These are phyloP conservation scores for Coniochaeta sp. DNA, from an alignment of 2,329 filamentous ascomycete genomes.

Conservation along the genomic window DNA sequence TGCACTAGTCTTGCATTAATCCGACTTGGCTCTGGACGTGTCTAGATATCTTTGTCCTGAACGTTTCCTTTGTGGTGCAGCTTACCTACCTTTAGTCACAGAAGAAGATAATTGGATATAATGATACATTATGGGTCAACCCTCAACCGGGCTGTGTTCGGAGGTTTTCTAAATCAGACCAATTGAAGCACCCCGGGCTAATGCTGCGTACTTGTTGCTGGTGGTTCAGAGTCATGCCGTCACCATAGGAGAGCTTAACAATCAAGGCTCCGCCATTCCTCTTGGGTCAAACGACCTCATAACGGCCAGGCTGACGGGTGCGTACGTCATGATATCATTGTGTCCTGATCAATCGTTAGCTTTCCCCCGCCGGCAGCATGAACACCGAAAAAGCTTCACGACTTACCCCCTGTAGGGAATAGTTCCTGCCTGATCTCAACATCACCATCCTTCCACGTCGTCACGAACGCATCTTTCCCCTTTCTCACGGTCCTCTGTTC, in stretches of 20 bases:
- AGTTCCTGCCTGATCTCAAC: constrained; percentile 46
- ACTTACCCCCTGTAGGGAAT: constrained; percentile 46
- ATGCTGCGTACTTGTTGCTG: not conserved
- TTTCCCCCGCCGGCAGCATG: not conserved
- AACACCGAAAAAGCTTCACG: not conserved
- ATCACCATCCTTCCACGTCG: constrained; percentile 35
- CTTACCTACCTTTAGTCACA: not conserved
- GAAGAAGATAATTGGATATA: not conserved
- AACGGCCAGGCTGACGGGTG: constrained; percentile 55
- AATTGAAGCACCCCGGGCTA: too few relatives aligned
- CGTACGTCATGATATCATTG: constrained; percentile 60
- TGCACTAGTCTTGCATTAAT: too few relatives aligned
- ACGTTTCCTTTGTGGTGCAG: too few relatives aligned
- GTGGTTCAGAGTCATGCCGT: constrained; percentile 4
- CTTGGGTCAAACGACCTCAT: constrained; percentile 53
- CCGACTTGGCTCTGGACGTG: too few relatives aligned
- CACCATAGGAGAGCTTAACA: not conserved
- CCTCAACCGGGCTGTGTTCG: not conserved
- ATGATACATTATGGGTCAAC: not conserved
- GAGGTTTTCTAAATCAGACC: not conserved
- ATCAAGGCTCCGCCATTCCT: constrained; percentile 11
- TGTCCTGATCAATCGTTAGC: constrained; percentile 43
- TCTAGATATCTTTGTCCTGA: too few relatives aligned
- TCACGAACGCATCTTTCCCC: constrained; percentile 39
- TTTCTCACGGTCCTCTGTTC: constrained; percentile 33